Evolutionary conservation across 179 eudicot species (phyloP), one percentile per base, ranked within the genome.

Genomic region (Vitellaria paradoxa): DNA sequence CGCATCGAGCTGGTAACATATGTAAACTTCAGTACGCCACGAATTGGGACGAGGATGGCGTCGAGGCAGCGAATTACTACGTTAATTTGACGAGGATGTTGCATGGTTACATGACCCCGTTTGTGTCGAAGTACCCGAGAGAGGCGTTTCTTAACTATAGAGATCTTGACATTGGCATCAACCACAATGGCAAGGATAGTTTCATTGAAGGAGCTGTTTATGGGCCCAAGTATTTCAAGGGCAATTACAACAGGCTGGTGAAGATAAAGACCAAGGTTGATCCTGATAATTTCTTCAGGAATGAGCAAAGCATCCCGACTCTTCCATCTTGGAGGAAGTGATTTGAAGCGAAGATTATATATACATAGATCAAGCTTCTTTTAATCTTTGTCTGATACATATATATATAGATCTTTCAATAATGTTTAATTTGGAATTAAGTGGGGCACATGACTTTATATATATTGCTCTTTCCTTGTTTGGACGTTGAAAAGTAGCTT

Each of bases 1-100:
- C 87, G 2, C 84, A 81, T 10, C 61, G 87, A n/a, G 76, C 30
- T 1, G 87, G 87, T 20, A 81, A 81, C 13, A 63, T 84, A 56
- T 81, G 49, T 47, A 84, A 84, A 57, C 78, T 84, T 53, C 84
- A 81, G 70, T 81, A 81, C 70, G 79, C 81, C 4, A 63, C 47
- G 2, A 73, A 70, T 6, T 84, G 87, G 87, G 56, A 68, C 0
- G 82, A 53, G 23, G 73, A 75, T 20, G 82, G 82, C 0, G 76
- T 49, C 6, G 84, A 63, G 40, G 66, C 30, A 9, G 66, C 66
- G 12, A 63, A 63, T 11, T 17, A 63, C 40, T 63, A 63, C 14
- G 40, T 63, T 12, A 63, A 63, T 63, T 24, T 63, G 66, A 63
- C 66, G 40, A 63, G 66, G 9, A 63, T 7, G 66, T 11, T 63